Conservation (phyloP, 257 asterid genomes). For the Lithospermum erythrorhizon region DNA sequence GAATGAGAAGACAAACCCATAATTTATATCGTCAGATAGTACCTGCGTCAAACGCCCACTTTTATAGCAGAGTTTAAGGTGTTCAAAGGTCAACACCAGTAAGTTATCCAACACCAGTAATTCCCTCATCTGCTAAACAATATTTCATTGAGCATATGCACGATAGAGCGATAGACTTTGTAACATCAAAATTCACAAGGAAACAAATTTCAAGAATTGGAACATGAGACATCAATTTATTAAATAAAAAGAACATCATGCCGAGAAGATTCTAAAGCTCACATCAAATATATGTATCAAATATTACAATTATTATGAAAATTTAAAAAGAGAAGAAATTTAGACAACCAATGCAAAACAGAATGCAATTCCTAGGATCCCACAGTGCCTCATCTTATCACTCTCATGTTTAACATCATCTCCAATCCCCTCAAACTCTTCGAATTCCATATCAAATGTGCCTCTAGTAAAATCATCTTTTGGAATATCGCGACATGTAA, state of each 20-base stretch:
- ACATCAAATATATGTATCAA: no score
- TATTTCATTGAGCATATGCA: conserved; percentile 5
- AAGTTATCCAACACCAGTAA: conserved; percentile 44
- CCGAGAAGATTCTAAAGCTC: no score
- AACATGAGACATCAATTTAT: no score
- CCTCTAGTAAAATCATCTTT: conserved; percentile 68
- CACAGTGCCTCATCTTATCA: conserved; percentile 26
- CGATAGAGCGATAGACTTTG: not conserved
- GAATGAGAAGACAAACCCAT: conserved; percentile 12
- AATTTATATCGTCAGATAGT: conserved; percentile 10
- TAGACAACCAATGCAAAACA: no score
- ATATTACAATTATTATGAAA: no score
- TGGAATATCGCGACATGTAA: conserved; percentile 70
- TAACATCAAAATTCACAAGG: no score
- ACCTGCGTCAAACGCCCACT: conserved; percentile 57
- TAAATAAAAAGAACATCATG: no score
- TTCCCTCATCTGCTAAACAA: conserved; percentile 52
- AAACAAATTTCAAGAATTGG: no score
- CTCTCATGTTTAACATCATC: conserved; percentile 37
- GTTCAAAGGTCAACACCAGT: conserved; percentile 70
- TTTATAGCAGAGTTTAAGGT: conserved; percentile 49
- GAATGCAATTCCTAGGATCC: no score
- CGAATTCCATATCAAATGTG: conserved; percentile 81
- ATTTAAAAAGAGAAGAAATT: no score
- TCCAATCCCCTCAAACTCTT: conserved; percentile 50